Conservation (phyloP, 352 stramenopile species). For the Thalassiosira ordinaria region DNA sequence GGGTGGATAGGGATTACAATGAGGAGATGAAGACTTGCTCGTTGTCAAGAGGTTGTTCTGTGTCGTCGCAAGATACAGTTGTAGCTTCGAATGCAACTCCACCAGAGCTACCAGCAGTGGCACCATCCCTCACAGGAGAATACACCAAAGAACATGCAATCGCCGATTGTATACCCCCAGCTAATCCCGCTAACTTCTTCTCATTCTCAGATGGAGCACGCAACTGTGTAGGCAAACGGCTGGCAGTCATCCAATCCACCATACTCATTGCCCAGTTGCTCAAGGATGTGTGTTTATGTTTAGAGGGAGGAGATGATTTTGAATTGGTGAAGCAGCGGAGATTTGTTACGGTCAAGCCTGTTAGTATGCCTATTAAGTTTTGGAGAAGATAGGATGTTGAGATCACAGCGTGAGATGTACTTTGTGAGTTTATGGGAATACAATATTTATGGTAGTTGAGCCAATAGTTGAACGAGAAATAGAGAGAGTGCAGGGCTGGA, state of each 20-base stretch:
- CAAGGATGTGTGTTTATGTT: slow-evolving; percentile 38
- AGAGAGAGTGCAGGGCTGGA: too few species aligned
- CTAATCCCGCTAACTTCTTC: slow-evolving; percentile 54
- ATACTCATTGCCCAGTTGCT: slow-evolving; percentile 52
- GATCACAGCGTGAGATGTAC: too few species aligned
- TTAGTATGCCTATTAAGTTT: slow-evolving; percentile 36
- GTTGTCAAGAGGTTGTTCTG: too few species aligned
- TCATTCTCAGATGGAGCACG: slow-evolving; percentile 55
- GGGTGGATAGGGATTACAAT: slow-evolving; percentile 33
- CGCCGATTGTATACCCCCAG: slow-evolving; percentile 45
- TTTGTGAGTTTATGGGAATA: too few species aligned
- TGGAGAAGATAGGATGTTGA: slow-evolving; percentile 6
- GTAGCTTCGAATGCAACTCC: too few species aligned
- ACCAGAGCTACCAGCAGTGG: too few species aligned
- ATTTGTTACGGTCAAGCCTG: slow-evolving; percentile 27
- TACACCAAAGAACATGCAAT: slow-evolving; percentile 20
- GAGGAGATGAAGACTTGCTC: slow-evolving; percentile 25
- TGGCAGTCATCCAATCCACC: slow-evolving; percentile 55
- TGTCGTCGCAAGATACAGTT: too few species aligned
- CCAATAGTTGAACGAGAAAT: too few species aligned
- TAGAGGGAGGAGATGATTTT: slow-evolving; percentile 28
- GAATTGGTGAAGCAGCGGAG: slow-evolving; percentile 30
- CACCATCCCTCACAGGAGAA: slow-evolving; percentile 1
- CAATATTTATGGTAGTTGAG: too few species aligned
- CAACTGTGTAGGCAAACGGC: slow-evolving; percentile 56